These are phyloP conservation scores for Pythium insidiosum DNA, from an alignment of 352 stramenopile genomes.

Conservation along the genomic window DNA sequence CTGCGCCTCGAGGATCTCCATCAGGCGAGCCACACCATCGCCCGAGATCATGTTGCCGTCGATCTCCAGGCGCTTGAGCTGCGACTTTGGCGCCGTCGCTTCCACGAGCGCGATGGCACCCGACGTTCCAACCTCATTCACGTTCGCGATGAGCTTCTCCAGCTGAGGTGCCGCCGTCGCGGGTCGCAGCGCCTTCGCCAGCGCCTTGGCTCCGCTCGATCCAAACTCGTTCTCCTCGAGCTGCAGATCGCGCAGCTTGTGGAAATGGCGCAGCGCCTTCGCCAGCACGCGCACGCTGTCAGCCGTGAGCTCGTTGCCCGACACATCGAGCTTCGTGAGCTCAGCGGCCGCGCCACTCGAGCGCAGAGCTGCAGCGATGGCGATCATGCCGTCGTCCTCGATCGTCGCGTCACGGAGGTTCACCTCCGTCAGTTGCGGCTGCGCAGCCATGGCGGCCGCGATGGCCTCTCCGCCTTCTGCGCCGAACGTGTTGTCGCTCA, in stretches of 20 bases:
- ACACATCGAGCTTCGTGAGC: conserved; percentile 87
- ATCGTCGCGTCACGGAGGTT: conserved; percentile 89
- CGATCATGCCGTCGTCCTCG: conserved; percentile 84
- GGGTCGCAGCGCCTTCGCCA: conserved; percentile 63
- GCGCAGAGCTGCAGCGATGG: conserved; percentile 75
- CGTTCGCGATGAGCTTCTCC: conserved; percentile 79
- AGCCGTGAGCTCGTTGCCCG: conserved; percentile 87
- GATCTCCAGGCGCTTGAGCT: conserved; percentile 51
- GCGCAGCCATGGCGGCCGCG: conserved; percentile 62
- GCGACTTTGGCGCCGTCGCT: conserved; percentile 42
- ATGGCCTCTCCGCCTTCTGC: conserved; percentile 80
- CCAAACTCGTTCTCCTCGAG: conserved; percentile 93
- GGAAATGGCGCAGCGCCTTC: conserved; percentile 27
- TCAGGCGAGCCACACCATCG: conserved; percentile 48
- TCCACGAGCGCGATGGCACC: conserved; percentile 78
- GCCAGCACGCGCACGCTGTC: conserved; percentile 48
- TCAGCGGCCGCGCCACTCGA: conserved; percentile 5
- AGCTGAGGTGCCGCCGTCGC: conserved; percentile 36
- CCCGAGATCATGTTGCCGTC: conserved; percentile 80
- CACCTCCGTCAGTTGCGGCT: conserved; percentile 70
- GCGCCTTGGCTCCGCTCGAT: conserved; percentile 63
- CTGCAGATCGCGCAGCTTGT: conserved; percentile 73
- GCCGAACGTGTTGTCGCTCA: conserved; percentile 94
- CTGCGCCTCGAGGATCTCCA: conserved; percentile 32
- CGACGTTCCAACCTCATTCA: conserved; percentile 85